A percentile compares a stretch with the other conserved stretches of the same genome.
These are phyloP conservation scores for Leccinum huronense DNA, from an alignment of 1,284 basidiomycete species.

Conservation along the genomic window DNA sequence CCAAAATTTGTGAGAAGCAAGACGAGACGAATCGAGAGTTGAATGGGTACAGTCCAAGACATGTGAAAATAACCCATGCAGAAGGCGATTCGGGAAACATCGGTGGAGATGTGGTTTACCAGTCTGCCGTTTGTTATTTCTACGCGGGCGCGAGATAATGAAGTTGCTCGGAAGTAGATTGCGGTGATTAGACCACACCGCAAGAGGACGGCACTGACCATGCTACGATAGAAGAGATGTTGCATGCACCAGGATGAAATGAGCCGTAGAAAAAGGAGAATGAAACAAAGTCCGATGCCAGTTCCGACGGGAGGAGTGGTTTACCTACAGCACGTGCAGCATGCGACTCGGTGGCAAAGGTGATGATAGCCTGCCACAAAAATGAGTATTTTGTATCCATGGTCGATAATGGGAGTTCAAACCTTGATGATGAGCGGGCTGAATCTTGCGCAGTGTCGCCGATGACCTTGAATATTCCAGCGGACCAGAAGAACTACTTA, in stretches of 20 bases:
- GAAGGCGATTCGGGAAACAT: conserved; percentile 90
- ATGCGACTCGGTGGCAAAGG: conserved; percentile 70
- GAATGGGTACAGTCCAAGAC: conserved; percentile 62
- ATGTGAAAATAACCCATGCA: conserved; percentile 82
- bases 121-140: conserved; percentile 74
- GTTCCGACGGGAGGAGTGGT: conserved; percentile 58
- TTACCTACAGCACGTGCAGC: conserved; percentile 47
- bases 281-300: conserved; percentile 76
- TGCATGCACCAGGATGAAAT: conserved; percentile 69
- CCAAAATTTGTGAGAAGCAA: conserved; percentile 73
- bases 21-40: conserved; percentile 68
- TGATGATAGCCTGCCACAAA: conserved; percentile 62
- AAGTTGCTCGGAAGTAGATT: conserved; percentile 80
- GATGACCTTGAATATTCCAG: conserved; percentile 73
- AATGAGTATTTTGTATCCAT: conserved; percentile 6
- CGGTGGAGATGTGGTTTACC: conserved; percentile 73
- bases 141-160: conserved; percentile 78
- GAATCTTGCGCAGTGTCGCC: conserved; percentile 68
- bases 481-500: conserved; percentile 81
- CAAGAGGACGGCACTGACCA: conserved; percentile 71
- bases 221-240: neutral
- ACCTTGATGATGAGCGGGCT: conserved; percentile 77
- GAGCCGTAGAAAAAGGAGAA: conserved; percentile 69
- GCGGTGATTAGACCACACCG: conserved; percentile 87
- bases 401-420: conserved; percentile 5